These are phyloP conservation scores for Parathielavia hyrcaniae DNA, from an alignment of 495 filamentous ascomycete genomes.

Conservation along the genomic window DNA sequence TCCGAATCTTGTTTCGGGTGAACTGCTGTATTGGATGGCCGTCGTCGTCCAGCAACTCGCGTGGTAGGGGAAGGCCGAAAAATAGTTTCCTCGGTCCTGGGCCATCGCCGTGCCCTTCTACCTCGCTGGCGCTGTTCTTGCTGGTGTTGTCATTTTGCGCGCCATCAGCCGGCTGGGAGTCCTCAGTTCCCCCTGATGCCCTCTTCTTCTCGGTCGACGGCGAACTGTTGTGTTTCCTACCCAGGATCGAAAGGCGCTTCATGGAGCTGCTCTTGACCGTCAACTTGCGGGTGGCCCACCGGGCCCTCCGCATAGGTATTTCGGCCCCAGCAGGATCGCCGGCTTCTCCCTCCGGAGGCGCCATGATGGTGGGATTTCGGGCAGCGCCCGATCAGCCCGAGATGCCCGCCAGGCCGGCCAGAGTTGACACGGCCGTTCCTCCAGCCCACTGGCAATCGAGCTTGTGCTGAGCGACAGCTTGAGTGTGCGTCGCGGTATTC, in stretches of 20 bases:
- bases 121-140: slow-evolving; percentile 30
- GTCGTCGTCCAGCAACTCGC: slow-evolving; percentile 73
- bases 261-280: slow-evolving; percentile 62
- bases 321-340: slow-evolving; percentile 31
- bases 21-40: slow-evolving; percentile 64
- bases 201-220: slow-evolving; percentile 66
- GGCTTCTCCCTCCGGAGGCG: slow-evolving; percentile 43
- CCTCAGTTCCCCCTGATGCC: slow-evolving; percentile 49
- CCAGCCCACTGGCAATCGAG: slow-evolving; percentile 20
- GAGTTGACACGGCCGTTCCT: slow-evolving; percentile 30
- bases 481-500: background rate
- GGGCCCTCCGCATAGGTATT: slow-evolving; percentile 56
- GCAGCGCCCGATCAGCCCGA: slow-evolving; percentile 47
- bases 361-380: slow-evolving; percentile 44
- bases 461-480: background rate
- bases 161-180: slow-evolving; percentile 39
- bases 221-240: slow-evolving; percentile 62
- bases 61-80: slow-evolving; percentile 80
- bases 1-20: slow-evolving; percentile 92
- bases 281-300: slow-evolving; percentile 90
- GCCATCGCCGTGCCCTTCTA: slow-evolving; percentile 34
- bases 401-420: slow-evolving; percentile 43
- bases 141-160: slow-evolving; percentile 33
- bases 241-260: slow-evolving; percentile 81
- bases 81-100: slow-evolving; percentile 51